Evolutionary conservation across 2,329 filamentous ascomycete genomes (phyloP), one percentile per base, ranked within the genome.

Genomic region (Aspergillus felis): DNA sequence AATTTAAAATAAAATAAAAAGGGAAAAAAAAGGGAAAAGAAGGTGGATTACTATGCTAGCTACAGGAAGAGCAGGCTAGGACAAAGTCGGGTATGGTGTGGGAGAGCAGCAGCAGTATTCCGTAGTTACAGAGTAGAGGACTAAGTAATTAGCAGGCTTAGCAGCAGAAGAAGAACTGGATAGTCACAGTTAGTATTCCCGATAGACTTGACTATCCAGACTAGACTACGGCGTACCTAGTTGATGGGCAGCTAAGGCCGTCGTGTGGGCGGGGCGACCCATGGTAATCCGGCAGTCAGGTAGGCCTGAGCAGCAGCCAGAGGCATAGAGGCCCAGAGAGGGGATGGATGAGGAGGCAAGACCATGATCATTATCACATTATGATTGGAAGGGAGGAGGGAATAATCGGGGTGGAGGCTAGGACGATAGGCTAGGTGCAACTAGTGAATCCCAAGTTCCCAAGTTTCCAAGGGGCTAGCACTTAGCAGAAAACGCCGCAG

Each of bases 371-470:
- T 38, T 38, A 38, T 17, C 32, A 6, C 14, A n/a, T 38, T 38
- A 38, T 38, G 32, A 38, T 38, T 38, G 32, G 32, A 38, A 38
- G 14, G 32, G 32, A 38, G 35, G 24, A 47, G 10, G 24, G 17
- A 25, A 52, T 51, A 25, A 17, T 51, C 8, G 2, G 20, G 28
- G 32, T 44, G 35, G 28, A 42, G 41, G 41, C 35, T 47, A 47
- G 44, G 20, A 22, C 22, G 53, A 55, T 54, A 54, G 54, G 57
- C 50, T 57, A 61, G 61, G 57, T 57, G 56, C 63, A 57, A 63
- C 63, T 64, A 65, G 62, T 61, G 62, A 64, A 63, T 61, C 63
- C 63, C 62, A 29, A 29, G 28, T 35, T 35, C 32, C 32, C 32
- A 65, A 61, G 60, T 44, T 47, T 24, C 24, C 44, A 47, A 47